phyloP scores from a whole-genome alignment of 2,329 filamentous ascomycete genomes.

The Samsoniella hepiali region DNA sequence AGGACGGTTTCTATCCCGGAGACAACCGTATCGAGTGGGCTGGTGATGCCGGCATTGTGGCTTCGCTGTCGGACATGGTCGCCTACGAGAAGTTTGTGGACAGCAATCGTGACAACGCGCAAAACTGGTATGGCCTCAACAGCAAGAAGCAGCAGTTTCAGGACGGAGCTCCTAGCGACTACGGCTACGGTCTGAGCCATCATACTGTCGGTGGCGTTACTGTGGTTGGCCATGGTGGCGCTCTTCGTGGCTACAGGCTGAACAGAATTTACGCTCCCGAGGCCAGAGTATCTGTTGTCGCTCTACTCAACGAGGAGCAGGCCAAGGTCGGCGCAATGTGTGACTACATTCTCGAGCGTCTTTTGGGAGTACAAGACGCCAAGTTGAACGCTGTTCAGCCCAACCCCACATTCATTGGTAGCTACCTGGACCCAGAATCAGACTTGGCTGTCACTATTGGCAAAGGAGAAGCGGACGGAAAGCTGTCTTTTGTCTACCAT shows the following conservation, averaged over 20 bases:
- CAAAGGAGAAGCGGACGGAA: constrained; percentile 25
- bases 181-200: constrained; percentile 36
- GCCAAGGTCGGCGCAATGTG: constrained; percentile 27
- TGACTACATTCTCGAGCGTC: constrained; percentile 30
- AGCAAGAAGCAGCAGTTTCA: constrained; percentile 23
- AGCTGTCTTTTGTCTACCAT: constrained; percentile 31
- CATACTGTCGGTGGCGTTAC: constrained; percentile 26
- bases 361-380: constrained; percentile 27
- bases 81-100: constrained; percentile 42
- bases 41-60: constrained; percentile 43
- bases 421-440: constrained; percentile 37
- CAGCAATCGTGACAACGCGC: constrained; percentile 27
- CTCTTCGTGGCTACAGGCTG: constrained; percentile 39
- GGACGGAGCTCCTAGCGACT: constrained; percentile 35
- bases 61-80: constrained; percentile 44
- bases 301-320: constrained; percentile 39
- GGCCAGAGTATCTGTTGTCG: constrained; percentile 37
- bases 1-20: constrained; percentile 34
- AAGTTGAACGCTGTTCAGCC: constrained; percentile 19
- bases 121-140: constrained; percentile 32
- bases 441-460: constrained; percentile 31
- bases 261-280: constrained; percentile 33
- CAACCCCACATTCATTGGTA: constrained; percentile 31
- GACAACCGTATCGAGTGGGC: constrained; percentile 44
- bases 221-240: constrained; percentile 39